Evolutionary conservation across 305 asterid species (phyloP).

Genomic region (Fraxinus xanthoxyloides): DNA sequence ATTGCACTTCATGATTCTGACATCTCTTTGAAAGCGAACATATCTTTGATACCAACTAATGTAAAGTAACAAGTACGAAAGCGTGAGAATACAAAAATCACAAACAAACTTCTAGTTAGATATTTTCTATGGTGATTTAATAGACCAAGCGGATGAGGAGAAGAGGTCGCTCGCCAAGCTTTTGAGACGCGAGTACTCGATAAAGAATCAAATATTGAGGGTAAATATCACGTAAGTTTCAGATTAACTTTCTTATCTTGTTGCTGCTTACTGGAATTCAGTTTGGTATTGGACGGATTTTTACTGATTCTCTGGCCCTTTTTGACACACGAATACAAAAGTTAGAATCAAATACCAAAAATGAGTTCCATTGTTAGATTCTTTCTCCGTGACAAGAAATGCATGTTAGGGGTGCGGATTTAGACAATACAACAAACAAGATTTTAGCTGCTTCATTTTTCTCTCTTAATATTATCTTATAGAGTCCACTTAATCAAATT

Average conservation of each 20-base stretch:
- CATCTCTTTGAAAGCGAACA: too few species aligned
- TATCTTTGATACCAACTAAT: too few species aligned
- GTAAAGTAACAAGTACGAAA: too few species aligned
- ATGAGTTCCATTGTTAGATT: not conserved
- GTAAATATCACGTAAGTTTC: conserved; percentile 26
- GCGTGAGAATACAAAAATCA: too few species aligned
- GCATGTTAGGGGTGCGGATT: not conserved
- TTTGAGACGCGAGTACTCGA: conserved; percentile 71
- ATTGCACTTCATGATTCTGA: too few species aligned
- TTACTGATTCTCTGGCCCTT: not conserved
- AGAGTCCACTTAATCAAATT: not conserved
- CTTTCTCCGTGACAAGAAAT: not conserved
- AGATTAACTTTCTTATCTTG: not conserved
- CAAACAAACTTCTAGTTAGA: not conserved
- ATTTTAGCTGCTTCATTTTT: not conserved
- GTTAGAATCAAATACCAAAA: not conserved
- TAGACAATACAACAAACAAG: not conserved
- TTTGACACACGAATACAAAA: not conserved
- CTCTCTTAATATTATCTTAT: not conserved
- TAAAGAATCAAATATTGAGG: conserved; percentile 70
- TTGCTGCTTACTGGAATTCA: not conserved
- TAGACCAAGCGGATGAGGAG: conserved; percentile 76
- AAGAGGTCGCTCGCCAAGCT: conserved; percentile 76
- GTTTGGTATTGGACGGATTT: not conserved
- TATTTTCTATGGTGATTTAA: conserved; percentile 51